Evolutionary conservation across 441 rosid species (phyloP).

Genomic region (Geranium incanum): DNA sequence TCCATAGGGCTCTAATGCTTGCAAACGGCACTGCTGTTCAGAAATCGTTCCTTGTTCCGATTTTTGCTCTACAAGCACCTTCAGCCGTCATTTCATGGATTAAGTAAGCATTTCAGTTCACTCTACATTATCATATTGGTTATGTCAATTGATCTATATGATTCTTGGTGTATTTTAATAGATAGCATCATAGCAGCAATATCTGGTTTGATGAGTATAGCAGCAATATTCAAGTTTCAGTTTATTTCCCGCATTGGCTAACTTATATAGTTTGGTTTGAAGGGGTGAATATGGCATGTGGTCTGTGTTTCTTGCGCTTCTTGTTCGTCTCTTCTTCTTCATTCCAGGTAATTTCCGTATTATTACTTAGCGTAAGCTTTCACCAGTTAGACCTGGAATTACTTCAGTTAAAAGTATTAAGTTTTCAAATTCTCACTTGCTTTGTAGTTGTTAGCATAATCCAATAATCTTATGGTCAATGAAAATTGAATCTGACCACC

Average conservation of each 20-base stretch:
- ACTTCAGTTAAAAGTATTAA: neutral
- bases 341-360: conserved; percentile 53
- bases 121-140: neutral
- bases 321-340: conserved; percentile 70
- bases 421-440: conserved; percentile 10
- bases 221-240: neutral
- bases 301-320: conserved; percentile 73
- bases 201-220: neutral
- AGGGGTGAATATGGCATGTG: conserved; percentile 91
- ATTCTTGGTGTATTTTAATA: neutral
- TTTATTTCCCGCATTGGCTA: conserved; percentile 17
- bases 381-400: neutral
- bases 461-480: neutral
- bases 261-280: conserved; percentile 26
- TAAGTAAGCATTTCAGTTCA: conserved; percentile 39
- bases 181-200: neutral
- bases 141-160: neutral
- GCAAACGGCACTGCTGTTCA: conserved; percentile 67
- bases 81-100: conserved; percentile 59
- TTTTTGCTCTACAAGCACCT: conserved; percentile 76
- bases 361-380: conserved; percentile 5
- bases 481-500: too few relatives aligned
- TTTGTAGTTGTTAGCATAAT: neutral
- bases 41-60: conserved; percentile 70
- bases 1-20: conserved; percentile 54